phyloP scores from a whole-genome alignment of 129 eudicot genomes.

The Solidago caesia region DNA sequence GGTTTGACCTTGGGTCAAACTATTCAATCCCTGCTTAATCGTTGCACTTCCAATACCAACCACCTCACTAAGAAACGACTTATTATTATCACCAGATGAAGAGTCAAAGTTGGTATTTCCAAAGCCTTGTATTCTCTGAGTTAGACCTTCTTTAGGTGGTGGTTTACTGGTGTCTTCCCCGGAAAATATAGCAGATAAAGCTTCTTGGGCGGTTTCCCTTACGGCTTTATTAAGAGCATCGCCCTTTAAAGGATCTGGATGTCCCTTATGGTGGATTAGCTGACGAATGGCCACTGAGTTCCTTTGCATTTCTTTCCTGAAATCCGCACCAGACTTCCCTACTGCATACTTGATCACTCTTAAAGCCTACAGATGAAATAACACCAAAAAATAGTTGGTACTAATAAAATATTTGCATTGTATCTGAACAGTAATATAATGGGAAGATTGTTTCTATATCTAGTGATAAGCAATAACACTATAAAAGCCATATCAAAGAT shows the following conservation, averaged over 20 bases:
- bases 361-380: conserved; percentile 56
- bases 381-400: background rate
- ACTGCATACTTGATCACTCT: conserved; percentile 94
- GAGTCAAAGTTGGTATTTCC: conserved; percentile 72
- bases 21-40: conserved; percentile 72
- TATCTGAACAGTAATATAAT: background rate
- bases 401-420: background rate
- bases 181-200: conserved; percentile 80
- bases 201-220: conserved; percentile 90
- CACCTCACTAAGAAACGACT: conserved; percentile 83
- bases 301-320: conserved; percentile 94
- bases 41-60: conserved; percentile 93
- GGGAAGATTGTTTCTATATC: background rate
- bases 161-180: conserved; percentile 72
- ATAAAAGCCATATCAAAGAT: background rate
- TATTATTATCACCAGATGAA: conserved; percentile 70
- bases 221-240: conserved; percentile 91
- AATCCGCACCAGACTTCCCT: conserved; percentile 90
- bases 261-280: conserved; percentile 82
- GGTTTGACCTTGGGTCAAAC: conserved; percentile 62
- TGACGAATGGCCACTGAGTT: conserved; percentile 86
- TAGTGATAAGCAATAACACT: background rate
- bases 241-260: conserved; percentile 83
- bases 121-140: conserved; percentile 78
- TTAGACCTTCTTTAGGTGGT: conserved; percentile 62